Percentiles rank a stretch among this genome's conserved stretches.
Evolutionary conservation across 2,329 filamentous ascomycete genomes (phyloP).

Genomic region (Anthostomella pinea): DNA sequence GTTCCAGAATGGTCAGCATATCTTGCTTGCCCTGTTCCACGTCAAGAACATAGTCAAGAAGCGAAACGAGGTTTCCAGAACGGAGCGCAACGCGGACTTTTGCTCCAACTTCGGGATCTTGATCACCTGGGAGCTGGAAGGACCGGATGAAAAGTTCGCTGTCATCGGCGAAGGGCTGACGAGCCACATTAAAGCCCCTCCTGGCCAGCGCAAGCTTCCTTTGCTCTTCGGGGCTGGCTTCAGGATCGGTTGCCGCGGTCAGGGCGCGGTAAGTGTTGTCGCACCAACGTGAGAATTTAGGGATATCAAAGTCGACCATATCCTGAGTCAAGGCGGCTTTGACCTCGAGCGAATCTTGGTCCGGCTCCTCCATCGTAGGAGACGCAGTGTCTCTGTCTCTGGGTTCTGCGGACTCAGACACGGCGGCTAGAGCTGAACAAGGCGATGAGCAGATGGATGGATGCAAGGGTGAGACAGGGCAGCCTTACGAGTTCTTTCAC

Average conservation of each 20-base stretch:
- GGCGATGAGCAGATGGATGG: conserved; percentile 3
- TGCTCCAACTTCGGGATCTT: conserved; percentile 8
- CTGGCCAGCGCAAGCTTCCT: conserved; percentile 13
- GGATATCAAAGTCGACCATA: conserved; percentile 27
- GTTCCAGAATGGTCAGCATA: conserved; percentile 15
- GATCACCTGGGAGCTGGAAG: conserved; percentile 13
- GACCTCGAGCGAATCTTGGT: conserved; percentile 19
- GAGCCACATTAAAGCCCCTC: conserved; percentile 18
- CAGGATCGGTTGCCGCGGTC: conserved; percentile 8
- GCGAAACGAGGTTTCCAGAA: conserved; percentile 26
- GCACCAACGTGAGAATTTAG: conserved; percentile 24
- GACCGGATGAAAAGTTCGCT: conserved; percentile 16
- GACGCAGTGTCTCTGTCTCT: conserved; percentile 2
- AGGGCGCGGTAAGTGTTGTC: conserved; percentile 17
- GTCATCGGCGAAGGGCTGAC: conserved; percentile 15
- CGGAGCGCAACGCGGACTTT: conserved; percentile 13
- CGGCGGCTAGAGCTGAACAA: conserved; percentile 8
- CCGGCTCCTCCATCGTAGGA: conserved; percentile 7
- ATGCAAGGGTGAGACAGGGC: neutral
- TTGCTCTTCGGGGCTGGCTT: conserved; percentile 12
- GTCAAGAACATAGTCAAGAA: conserved; percentile 20
- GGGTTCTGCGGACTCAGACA: conserved; percentile 1
- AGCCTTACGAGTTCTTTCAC: conserved; percentile 13
- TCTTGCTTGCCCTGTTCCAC: conserved; percentile 8
- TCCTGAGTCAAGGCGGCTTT: conserved; percentile 22